phyloP scores from a whole-genome alignment of 1,284 basidiomycete genomes.

The Sanguinoderma infundibulare region DNA sequence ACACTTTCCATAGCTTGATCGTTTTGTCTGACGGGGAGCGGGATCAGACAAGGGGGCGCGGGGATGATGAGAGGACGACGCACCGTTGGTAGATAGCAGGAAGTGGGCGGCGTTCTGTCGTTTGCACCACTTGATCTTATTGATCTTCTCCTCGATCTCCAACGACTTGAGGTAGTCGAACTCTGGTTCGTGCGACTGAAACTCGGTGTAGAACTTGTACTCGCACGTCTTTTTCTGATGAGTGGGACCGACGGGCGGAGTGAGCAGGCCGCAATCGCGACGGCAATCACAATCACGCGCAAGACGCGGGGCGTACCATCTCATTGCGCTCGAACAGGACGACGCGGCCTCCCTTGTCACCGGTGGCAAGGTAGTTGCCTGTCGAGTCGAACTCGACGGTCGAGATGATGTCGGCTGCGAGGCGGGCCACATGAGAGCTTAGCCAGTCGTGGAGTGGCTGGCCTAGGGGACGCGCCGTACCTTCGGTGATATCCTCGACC shows the following conservation, averaged over 20 bases:
- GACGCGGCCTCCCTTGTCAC: slow-evolving; percentile 98
- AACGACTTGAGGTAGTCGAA: slow-evolving; percentile 99
- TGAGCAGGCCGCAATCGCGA: slow-evolving; percentile 13
- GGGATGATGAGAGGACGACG: slow-evolving; percentile 26
- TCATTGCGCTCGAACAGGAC: slow-evolving; percentile 99
- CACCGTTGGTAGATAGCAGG: slow-evolving; percentile 95
- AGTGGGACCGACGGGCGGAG: slow-evolving; percentile 11
- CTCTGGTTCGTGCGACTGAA: slow-evolving; percentile 99
- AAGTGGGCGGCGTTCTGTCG: slow-evolving; percentile 98
- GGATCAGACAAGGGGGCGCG: neutral
- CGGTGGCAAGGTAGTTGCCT: slow-evolving; percentile 98
- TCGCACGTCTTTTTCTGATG: slow-evolving; percentile 98
- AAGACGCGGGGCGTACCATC: slow-evolving; percentile 66
- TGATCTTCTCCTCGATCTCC: slow-evolving; percentile 99
- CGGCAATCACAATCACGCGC: slow-evolving; percentile 3
- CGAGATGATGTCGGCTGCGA: slow-evolving; percentile 92
- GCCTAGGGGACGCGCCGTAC: slow-evolving; percentile 49
- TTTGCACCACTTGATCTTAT: slow-evolving; percentile 99
- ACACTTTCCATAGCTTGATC: slow-evolving; percentile 99
- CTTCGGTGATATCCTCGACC: slow-evolving; percentile 99
- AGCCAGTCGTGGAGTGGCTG: slow-evolving; percentile 25
- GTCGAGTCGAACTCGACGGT: slow-evolving; percentile 99
- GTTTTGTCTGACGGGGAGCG: slow-evolving; percentile 85
- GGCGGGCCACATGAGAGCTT: slow-evolving; percentile 30
- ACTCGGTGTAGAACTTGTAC: slow-evolving; percentile 99